Evolutionary conservation across 1,284 basidiomycete species (phyloP), one percentile per base, ranked within the genome.

Genomic region (Puccinia polysora): DNA sequence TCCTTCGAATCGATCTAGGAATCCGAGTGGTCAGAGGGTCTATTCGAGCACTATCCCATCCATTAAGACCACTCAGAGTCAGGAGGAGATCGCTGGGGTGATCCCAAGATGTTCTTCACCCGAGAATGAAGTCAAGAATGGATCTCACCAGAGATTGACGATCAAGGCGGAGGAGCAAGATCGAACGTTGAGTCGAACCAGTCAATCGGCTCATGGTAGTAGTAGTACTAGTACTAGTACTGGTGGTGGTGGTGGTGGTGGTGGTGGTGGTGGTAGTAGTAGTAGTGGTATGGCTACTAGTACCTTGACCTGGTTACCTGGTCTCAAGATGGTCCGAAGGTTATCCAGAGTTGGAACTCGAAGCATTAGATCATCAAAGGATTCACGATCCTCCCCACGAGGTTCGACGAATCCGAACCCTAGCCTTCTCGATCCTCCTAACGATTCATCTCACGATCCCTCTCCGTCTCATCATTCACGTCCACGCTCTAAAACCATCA

Each of bases 241-340:
- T 43, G 18, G 8, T 43, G 18, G 8, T 43, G 18, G 18, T 43
- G 18, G 8, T 43, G 8, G 18, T 43, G 18, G 40, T 43, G 18
- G 8, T 43, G 18, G 18, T 43, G 18, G 8, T 43, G 8, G 18
- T 43, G 18, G 40, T 43, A 43, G 8, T 43, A 43, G 18, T 43
- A 43, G 8, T 43, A 8, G 18, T 43, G 18, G 40, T 43, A 43
- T 43, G 8, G 18, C 8, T 43, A 43, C 40, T 43, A 8, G 18
- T 43, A 43, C 8, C 18, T 8, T 43, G 8, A 43, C 8, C 18
- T 65, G 63, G 63, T n/a, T 65, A 1, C 63, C 63, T 34, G 63
- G 63, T 1, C 49, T 65, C n/a, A 65, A 52, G 63, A 65, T 65
- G 47, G 63, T 65, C 30, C 4, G 63, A 25, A 28, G 63, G 32